Base-by-base conservation (phyloP, 768 basidiomycete genomes). In the Kondoa malvinella region DNA sequence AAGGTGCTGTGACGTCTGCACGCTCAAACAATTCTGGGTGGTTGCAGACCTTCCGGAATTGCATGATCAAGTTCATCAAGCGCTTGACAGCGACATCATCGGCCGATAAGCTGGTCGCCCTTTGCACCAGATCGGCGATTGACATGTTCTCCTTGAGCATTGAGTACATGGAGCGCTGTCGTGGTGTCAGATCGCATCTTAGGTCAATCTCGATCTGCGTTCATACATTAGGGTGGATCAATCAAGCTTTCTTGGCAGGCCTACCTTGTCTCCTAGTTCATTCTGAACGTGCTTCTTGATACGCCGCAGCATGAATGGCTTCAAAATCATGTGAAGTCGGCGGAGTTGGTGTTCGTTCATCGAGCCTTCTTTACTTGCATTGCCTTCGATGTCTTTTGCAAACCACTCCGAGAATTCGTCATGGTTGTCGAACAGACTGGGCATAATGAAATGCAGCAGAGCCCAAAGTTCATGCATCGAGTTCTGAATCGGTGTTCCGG, bases 381-480 rank as follows among this genome's bases (percentile, higher is more conserved):
- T 90, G 75, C 88, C 92, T 80, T 99, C 95, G 66, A 97, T 96
- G 74, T 96, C 95, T 78, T 96, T 95, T 14, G 94, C 95, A 77
- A 99, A 99, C 95, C 95, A 99, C 77, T 97, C 94, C 76, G 88
- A 91, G 81, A 99, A 99, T 78, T 99, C 95, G 75, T 97, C 92
- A 74, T 97, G 92, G 16, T 92, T 96, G 77, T 97, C 95, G 77
- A 99, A 99, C 66, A 99, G 80, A 76, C 89, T 92, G 1, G 95
- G 95, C 95, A 99, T 99, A 80, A 99, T 97, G 80, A 99, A 99
- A 77, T 99, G 95, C 57, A 99, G 81, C 68, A 99, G 81, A 1
- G 95, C 95, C 95, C 95, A 99, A 21, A 99, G 81, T 78, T 99
- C 95, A 81, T 97, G 94, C 95, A 99, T 97, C 26, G 89, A 92